These are phyloP conservation scores for Phytomonas francai DNA, from an alignment of 208 protist genomes.

Conservation along the genomic window DNA sequence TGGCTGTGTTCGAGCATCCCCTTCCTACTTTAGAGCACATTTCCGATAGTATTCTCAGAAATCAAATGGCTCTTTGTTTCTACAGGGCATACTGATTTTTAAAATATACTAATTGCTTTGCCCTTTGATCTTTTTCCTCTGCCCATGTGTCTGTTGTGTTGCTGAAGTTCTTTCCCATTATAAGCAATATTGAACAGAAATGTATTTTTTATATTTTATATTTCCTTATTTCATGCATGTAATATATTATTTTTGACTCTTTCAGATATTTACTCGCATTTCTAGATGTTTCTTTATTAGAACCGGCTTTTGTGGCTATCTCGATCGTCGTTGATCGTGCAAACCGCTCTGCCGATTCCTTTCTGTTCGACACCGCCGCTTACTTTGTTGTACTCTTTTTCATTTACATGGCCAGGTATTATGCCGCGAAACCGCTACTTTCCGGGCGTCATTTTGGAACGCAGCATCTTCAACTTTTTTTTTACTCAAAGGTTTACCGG, in stretches of 20 bases:
- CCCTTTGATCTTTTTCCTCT: background rate
- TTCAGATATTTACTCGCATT: background rate
- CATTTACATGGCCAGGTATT: conserved; percentile 28
- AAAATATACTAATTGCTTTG: background rate
- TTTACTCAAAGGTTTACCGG: conserved; percentile 68
- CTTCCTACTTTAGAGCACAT: background rate
- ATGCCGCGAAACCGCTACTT: conserved; percentile 55
- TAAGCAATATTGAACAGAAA: background rate
- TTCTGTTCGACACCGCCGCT: conserved; percentile 13
- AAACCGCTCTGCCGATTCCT: conserved; percentile 11
- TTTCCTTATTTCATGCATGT: background rate
- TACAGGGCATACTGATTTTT: background rate
- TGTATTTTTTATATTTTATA: background rate
- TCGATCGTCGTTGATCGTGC: conserved; percentile 21
- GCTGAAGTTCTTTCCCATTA: background rate
- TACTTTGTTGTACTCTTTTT: conserved; percentile 22
- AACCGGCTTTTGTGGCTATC: conserved; percentile 19
- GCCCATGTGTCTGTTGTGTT: background rate
- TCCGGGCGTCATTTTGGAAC: conserved; percentile 30
- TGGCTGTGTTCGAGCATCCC: background rate
- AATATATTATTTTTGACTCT: background rate
- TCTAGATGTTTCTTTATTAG: background rate
- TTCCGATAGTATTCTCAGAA: background rate
- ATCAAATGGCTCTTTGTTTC: background rate
- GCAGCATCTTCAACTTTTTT: conserved; percentile 50